Conservation (phyloP, 345 rosid species). For the Stellera chamaejasme region DNA sequence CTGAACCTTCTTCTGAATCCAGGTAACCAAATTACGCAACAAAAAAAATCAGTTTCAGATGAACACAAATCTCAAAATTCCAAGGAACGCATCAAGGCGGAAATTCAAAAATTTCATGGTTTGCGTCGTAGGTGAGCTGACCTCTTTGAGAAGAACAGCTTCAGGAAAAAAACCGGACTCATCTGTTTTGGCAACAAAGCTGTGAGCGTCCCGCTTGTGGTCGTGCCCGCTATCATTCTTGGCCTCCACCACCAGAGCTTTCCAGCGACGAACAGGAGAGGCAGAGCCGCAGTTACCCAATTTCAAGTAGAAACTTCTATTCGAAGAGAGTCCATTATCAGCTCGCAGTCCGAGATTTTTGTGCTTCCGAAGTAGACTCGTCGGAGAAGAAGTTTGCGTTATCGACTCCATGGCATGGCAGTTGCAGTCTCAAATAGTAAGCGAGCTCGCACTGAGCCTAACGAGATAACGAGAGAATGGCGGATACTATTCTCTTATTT, state of each 20-base stretch:
- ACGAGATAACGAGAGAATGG: too few species aligned
- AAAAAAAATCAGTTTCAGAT: not conserved
- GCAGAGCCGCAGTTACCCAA: conserved; percentile 1
- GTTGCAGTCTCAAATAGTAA: not conserved
- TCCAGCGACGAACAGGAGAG: conserved; percentile 22
- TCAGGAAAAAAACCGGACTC: conserved; percentile 85
- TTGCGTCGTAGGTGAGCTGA: conserved; percentile 4
- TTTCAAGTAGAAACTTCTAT: conserved; percentile 15
- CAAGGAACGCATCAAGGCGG: not conserved
- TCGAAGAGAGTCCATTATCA: conserved; percentile 4
- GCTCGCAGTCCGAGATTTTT: conserved; percentile 14
- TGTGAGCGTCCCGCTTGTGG: conserved; percentile 43
- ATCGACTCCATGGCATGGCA: conserved; percentile 57
- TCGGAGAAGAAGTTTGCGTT: conserved; percentile 21
- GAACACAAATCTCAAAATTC: not conserved
- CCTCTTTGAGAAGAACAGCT: conserved; percentile 83
- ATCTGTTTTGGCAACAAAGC: conserved; percentile 45
- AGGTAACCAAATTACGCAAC: conserved; percentile 13
- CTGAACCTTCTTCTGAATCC: conserved; percentile 65
- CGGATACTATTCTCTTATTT: not conserved
- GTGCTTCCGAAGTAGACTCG: conserved; percentile 19
- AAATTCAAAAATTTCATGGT: not conserved
- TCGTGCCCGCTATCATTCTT: conserved; percentile 31
- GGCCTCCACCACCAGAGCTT: conserved; percentile 38
- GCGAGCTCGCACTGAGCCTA: too few species aligned